Evolutionary conservation across 1,284 basidiomycete genomes (phyloP).

Genomic region (Singerocomus inundabilis): DNA sequence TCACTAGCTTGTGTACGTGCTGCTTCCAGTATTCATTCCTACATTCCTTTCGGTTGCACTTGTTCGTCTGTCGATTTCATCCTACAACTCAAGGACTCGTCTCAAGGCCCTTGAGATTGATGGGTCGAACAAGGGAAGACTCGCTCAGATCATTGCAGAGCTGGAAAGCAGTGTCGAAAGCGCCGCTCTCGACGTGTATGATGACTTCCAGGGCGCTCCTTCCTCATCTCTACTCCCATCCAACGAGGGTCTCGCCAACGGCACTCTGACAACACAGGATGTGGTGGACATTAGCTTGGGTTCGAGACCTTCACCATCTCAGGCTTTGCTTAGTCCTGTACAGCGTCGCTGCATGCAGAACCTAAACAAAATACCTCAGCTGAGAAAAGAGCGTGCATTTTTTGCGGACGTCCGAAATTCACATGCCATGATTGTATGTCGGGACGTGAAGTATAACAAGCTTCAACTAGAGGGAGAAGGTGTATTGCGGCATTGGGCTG

Average conservation of each 20-base stretch:
- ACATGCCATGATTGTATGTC: conserved; percentile 66
- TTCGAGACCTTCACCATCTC: conserved; percentile 27
- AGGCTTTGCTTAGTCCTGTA: conserved; percentile 51
- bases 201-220: conserved; percentile 14
- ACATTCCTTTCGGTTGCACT: conserved; percentile 50
- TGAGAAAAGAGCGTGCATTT: conserved; percentile 67
- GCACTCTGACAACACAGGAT: conserved; percentile 2
- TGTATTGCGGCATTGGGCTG: conserved; percentile 69
- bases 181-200: conserved; percentile 40
- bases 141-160: conserved; percentile 53
- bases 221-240: background rate
- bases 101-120: conserved; percentile 59
- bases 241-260: background rate
- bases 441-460: conserved; percentile 60
- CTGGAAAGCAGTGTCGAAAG: conserved; percentile 61
- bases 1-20: conserved; percentile 47
- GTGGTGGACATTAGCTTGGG: conserved; percentile 9
- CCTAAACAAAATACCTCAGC: conserved; percentile 62
- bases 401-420: conserved; percentile 59
- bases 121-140: conserved; percentile 39
- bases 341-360: conserved; percentile 51
- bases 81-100: conserved; percentile 56
- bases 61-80: conserved; percentile 51
- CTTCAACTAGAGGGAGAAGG: conserved; percentile 57
- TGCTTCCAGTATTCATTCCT: conserved; percentile 67